Evolutionary conservation across 257 asterid genomes (phyloP).

Genomic region (Solanum bulbocastanum): DNA sequence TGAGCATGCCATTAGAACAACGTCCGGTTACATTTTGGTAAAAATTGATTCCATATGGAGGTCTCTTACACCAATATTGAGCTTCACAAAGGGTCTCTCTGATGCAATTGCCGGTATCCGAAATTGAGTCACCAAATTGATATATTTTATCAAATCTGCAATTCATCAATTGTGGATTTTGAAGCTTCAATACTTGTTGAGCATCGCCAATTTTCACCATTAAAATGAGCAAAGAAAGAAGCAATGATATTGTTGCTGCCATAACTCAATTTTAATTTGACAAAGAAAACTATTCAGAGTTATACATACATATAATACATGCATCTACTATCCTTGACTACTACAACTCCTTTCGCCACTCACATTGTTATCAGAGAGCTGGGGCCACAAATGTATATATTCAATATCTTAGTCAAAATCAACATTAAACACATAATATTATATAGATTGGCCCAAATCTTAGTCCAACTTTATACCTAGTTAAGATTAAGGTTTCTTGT

Average conservation of each 20-base stretch:
- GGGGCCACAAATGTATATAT: neutral
- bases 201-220: neutral
- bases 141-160: slow-evolving; percentile 8
- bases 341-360: neutral
- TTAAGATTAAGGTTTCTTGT: neutral
- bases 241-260: neutral
- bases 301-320: neutral
- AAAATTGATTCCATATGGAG: slow-evolving; percentile 7
- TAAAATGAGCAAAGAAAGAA: neutral
- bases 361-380: neutral
- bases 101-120: slow-evolving; percentile 11
- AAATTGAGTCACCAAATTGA: slow-evolving; percentile 11
- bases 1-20: slow-evolving; percentile 10
- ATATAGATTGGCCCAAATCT: neutral
- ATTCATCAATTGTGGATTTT: neutral
- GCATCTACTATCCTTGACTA: neutral
- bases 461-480: neutral
- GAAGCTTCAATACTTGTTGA: neutral
- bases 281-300: neutral
- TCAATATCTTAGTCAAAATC: neutral
- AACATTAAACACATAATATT: neutral
- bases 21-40: neutral
- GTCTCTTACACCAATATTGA: neutral
- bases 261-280: neutral
- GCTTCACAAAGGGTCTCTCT: neutral